Evolutionary conservation across 2,329 filamentous ascomycete species (phyloP), one percentile per base, ranked within the genome.

Genomic region (Monilinia fructicola): DNA sequence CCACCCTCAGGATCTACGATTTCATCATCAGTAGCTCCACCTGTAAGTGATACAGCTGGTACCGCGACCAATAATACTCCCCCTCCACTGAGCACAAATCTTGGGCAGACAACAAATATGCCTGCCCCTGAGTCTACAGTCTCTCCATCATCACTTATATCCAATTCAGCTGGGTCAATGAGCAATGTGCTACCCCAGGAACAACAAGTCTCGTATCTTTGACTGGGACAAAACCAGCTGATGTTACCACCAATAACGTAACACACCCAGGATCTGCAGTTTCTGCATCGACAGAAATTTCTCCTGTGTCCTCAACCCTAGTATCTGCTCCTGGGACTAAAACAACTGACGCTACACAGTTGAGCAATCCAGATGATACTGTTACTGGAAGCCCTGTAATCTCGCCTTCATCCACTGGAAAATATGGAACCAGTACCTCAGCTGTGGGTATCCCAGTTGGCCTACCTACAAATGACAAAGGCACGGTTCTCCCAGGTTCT

Each of bases 401-500:
- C 26, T 9, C 28, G 18, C 21, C 44, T 26, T 50, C 28, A 50
- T 60, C 56, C 26, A 38, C 44, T 10, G 44, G 21, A 48, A 18
- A 16, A 23, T 23, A 28, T 12, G 42, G 28, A 38, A 60, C 28
- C 4, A 38, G 28, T 60, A 60, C 44, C 18, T 35, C 56, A 10
- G 56, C 42, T 26, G n/a, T 60, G 18, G 44, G 56, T 9, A 60
- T 60, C 18, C 44, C 56, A 60, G 28, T 60, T 38, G 56, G 56
- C 11, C 44, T 60, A 23, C 56, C 56, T 10, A 52, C 48, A 16
- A 60, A 42, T 59, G 28, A 50, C 4, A 38, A 50, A 60, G 48
- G 28, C 35, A 50, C 12, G 35, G 14, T 35, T 12, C 44, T 11
- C 7, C 4, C 28, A 50, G 28, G 18, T 12, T 54, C 44, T 9